Percentiles rank a stretch among this genome's conserved stretches.
Evolutionary conservation across 2,329 filamentous ascomycete genomes (phyloP).

Genomic region (Phaeosphaeria sp.): DNA sequence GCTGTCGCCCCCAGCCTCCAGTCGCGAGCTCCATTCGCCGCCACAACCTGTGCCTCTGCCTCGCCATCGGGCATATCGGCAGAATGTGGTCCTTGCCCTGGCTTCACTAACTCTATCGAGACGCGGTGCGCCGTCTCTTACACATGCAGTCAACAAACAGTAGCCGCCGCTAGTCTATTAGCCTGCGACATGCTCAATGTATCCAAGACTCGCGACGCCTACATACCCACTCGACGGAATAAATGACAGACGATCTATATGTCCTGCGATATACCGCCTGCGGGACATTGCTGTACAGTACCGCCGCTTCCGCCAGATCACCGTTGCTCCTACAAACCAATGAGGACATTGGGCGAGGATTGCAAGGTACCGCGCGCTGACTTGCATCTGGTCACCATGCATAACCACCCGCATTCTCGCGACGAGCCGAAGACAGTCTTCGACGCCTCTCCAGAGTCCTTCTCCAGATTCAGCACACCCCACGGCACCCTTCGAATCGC

Average conservation of each 20-base stretch:
- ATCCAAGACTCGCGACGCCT: background rate
- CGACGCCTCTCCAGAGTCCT: constrained; percentile 2
- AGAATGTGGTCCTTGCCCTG: background rate
- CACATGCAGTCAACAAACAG: constrained; percentile 6
- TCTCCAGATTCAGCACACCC: constrained; percentile 8
- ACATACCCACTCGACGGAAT: background rate
- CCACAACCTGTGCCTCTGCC: background rate
- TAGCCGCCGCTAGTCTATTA: constrained; percentile 24
- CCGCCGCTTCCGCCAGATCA: background rate
- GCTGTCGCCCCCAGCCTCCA: background rate
- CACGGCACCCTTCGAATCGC: constrained; percentile 11
- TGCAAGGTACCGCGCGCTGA: constrained; percentile 23
- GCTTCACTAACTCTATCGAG: background rate
- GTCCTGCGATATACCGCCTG: background rate
- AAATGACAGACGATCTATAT: background rate
- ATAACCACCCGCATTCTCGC: background rate
- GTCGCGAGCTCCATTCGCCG: background rate
- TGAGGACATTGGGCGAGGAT: background rate
- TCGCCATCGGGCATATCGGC: background rate
- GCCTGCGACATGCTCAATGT: constrained; percentile 12
- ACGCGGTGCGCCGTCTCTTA: background rate
- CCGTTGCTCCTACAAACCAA: background rate
- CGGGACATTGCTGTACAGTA: background rate
- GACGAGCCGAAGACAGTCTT: background rate
- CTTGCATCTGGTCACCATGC: constrained; percentile 13